Evolutionary conservation across 345 rosid species (phyloP).

Genomic region (Reutealis trisperma): DNA sequence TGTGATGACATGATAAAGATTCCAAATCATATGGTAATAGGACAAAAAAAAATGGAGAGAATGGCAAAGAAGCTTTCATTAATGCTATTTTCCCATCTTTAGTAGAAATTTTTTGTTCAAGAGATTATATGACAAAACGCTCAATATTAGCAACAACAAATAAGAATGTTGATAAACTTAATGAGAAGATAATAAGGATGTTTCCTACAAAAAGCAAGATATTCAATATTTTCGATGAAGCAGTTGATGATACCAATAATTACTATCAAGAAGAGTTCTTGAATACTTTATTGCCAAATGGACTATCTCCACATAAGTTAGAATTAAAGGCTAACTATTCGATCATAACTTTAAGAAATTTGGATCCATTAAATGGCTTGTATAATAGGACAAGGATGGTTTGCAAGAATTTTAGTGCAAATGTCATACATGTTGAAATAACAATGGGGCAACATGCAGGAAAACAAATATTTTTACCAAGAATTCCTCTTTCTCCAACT

Average conservation of each 20-base stretch:
- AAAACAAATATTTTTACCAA: not conserved
- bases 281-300: not conserved
- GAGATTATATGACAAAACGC: not conserved
- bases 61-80: not conserved
- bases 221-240: not conserved
- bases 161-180: not conserved
- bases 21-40: not conserved
- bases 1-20: not conserved
- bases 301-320: not conserved
- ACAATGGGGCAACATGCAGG: not conserved
- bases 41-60: too few species aligned
- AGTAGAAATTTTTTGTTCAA: not conserved
- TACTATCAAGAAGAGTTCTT: not conserved
- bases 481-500: too few species aligned
- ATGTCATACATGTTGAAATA: not conserved
- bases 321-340: not conserved
- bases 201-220: not conserved
- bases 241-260: not conserved
- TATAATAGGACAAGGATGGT: not conserved
- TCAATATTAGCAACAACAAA: not conserved
- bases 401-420: not conserved
- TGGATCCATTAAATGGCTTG: not conserved
- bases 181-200: not conserved
- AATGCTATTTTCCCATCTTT: not conserved
- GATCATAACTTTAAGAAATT: not conserved